A percentile compares a stretch with the other conserved stretches of the same genome.
Evolutionary conservation across 169 alveolate species (phyloP).

Genomic region (Cryptosporidium xiaoi): DNA sequence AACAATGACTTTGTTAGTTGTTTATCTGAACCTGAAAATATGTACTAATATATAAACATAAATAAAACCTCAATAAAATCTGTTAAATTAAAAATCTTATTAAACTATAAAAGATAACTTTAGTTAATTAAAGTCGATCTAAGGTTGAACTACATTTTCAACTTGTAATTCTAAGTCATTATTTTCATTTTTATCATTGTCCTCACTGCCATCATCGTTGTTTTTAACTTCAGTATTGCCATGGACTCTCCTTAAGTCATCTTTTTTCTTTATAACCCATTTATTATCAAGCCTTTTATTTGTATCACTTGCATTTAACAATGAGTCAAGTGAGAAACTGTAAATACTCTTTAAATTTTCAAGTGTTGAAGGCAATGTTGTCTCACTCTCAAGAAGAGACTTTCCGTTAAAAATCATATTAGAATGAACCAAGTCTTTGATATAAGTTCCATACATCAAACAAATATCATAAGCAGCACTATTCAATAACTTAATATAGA

Average conservation of each 20-base stretch:
- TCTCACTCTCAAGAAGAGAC: background rate
- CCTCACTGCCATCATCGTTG: too few relatives aligned
- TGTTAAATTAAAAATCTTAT: too few relatives aligned
- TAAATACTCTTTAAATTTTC: background rate
- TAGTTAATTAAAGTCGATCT: too few relatives aligned
- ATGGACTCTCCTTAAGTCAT: too few relatives aligned
- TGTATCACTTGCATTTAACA: background rate
- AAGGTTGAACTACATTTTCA: background rate
- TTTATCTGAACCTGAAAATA: too few relatives aligned
- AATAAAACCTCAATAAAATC: background rate
- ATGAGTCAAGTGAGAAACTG: background rate
- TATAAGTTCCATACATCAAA: conserved; percentile 1
- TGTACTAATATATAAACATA: background rate
- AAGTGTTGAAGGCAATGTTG: background rate
- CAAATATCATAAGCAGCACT: conserved; percentile 13
- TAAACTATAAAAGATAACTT: too few relatives aligned
- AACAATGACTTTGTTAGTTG: too few relatives aligned
- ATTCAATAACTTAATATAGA: background rate
- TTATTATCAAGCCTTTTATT: conserved; percentile 5
- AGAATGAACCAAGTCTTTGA: background rate
- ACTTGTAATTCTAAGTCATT: background rate
- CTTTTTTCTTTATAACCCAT: background rate
- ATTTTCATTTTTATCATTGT: background rate
- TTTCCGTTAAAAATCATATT: background rate
- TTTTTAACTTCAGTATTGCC: background rate